phyloP scores from a whole-genome alignment of 2,329 filamentous ascomycete genomes.

The Podosphaera fusca region DNA sequence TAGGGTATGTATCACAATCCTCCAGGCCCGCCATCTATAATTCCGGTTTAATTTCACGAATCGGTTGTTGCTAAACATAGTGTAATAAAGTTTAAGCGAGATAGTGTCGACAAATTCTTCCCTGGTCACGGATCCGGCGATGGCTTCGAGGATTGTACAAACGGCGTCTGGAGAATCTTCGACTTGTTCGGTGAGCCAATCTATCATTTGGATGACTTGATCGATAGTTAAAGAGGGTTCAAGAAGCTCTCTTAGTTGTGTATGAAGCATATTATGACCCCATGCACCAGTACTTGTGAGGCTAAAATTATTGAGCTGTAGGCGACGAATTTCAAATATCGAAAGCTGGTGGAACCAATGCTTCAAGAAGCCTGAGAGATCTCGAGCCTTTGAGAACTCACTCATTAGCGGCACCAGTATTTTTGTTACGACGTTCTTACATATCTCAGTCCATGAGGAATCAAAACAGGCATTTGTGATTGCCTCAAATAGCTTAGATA shows the following conservation, averaged over 20 bases:
- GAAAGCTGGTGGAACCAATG: slow-evolving; percentile 18
- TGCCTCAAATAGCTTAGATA: slow-evolving; percentile 15
- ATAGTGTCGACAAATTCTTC: slow-evolving; percentile 16
- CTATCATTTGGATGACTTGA: slow-evolving; percentile 18
- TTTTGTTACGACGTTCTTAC: slow-evolving; percentile 14
- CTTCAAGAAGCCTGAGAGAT: slow-evolving; percentile 19
- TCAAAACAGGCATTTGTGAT: slow-evolving; percentile 13
- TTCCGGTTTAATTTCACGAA: slow-evolving; percentile 9
- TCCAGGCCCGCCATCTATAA: slow-evolving; percentile 14
- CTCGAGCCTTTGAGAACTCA: slow-evolving; percentile 20
- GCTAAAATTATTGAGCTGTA: slow-evolving; percentile 2
- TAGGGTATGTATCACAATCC: slow-evolving; percentile 10
- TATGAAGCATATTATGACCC: slow-evolving; percentile 13
- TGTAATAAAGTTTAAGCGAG: slow-evolving; percentile 16
- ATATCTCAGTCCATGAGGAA: slow-evolving; percentile 6
- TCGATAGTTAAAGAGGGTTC: slow-evolving; percentile 18
- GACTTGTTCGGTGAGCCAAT: slow-evolving; percentile 15
- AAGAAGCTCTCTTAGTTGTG: slow-evolving; percentile 13
- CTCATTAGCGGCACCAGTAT: slow-evolving; percentile 20
- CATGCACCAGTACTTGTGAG: slow-evolving; percentile 10
- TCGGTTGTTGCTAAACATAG: slow-evolving; percentile 12
- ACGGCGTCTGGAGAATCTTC: slow-evolving; percentile 10
- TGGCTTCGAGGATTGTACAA: slow-evolving; percentile 18
- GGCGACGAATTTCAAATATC: slow-evolving; percentile 10
- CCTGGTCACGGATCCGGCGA: slow-evolving; percentile 18